phyloP scores from a whole-genome alignment of 139 green algal genomes.

The Chlorella sorokiniana region DNA sequence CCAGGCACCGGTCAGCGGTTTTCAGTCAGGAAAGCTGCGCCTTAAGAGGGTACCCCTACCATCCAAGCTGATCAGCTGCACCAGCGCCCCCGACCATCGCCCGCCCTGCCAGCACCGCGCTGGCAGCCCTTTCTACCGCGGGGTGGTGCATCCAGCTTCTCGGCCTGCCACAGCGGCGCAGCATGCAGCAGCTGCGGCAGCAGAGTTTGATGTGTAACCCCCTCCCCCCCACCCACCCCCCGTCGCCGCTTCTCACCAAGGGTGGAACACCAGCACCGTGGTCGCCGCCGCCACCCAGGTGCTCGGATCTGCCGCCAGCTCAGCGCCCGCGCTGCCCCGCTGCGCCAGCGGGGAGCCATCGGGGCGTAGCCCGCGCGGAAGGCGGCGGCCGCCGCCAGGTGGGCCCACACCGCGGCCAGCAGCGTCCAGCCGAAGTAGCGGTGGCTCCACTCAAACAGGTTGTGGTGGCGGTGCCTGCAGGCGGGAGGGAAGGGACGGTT shows the following conservation, averaged over 20 bases:
- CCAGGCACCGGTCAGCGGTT: too few species aligned
- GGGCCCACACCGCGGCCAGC: neutral
- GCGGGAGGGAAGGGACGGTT: too few species aligned
- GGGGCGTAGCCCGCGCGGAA: neutral
- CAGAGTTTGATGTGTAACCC: neutral
- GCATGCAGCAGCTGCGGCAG: neutral
- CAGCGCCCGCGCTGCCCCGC: neutral
- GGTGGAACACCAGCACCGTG: neutral
- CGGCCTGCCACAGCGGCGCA: too few species aligned
- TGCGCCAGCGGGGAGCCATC: neutral
- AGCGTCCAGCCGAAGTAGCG: slow-evolving; percentile 9
- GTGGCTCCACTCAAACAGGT: slow-evolving; percentile 5
- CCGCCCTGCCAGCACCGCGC: too few species aligned
- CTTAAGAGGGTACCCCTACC: too few species aligned
- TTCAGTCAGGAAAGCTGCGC: too few species aligned
- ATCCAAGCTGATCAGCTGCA: too few species aligned
- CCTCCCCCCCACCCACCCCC: neutral
- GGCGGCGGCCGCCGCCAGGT: neutral
- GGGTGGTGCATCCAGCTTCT: too few species aligned
- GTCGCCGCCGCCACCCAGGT: neutral
- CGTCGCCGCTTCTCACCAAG: neutral
- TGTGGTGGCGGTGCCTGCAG: slow-evolving; percentile 7
- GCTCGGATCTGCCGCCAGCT: neutral
- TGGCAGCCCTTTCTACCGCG: too few species aligned
- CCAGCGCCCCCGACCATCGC: too few species aligned